Evolutionary conservation across 805 yeast genomes (phyloP).

Genomic region (Candida argentea): DNA sequence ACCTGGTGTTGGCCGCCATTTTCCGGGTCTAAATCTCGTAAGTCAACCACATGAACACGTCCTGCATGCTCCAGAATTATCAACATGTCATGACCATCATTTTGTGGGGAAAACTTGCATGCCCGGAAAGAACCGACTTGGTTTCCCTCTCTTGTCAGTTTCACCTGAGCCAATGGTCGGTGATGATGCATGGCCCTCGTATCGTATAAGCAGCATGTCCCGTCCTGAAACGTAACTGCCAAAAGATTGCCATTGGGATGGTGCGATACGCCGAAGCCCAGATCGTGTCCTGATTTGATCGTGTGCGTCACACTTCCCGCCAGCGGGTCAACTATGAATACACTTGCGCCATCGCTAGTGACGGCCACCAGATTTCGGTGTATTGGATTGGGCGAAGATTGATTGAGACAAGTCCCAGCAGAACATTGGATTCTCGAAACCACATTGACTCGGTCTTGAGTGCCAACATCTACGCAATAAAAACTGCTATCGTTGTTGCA

Average conservation of each 20-base stretch:
- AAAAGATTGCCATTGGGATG: conserved; percentile 66
- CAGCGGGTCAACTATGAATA: conserved; percentile 46
- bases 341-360: conserved; percentile 69
- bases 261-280: conserved; percentile 77
- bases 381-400: conserved; percentile 53
- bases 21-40: conserved; percentile 42
- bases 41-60: conserved; percentile 74
- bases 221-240: conserved; percentile 81
- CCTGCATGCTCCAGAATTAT: conserved; percentile 80
- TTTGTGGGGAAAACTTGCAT: conserved; percentile 34
- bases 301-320: conserved; percentile 13
- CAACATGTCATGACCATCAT: conserved; percentile 65
- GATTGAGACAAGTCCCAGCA: conserved; percentile 61
- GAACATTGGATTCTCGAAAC: conserved; percentile 34
- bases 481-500: conserved; percentile 79
- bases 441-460: conserved; percentile 33
- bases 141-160: conserved; percentile 48
- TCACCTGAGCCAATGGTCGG: conserved; percentile 42
- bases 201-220: conserved; percentile 69
- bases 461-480: conserved; percentile 51
- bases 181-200: conserved; percentile 41
- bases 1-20: conserved; percentile 58
- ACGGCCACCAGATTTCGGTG: conserved; percentile 28
- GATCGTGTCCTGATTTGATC: conserved; percentile 53
- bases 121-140: conserved; percentile 62